phyloP scores from a whole-genome alignment of 2,329 filamentous ascomycete genomes.

The Blastomyces percursus region DNA sequence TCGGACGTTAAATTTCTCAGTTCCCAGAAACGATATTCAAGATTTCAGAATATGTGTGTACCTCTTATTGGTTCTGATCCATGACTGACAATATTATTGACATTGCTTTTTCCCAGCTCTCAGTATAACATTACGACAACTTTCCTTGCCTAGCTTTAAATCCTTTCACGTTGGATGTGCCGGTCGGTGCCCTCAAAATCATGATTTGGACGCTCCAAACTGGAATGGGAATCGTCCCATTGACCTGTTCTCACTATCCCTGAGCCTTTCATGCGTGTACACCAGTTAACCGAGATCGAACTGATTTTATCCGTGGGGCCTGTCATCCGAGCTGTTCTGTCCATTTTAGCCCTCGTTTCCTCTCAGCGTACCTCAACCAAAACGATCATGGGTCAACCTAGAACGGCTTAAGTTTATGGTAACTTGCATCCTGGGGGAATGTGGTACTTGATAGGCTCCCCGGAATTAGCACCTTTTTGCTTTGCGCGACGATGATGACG shows the following conservation, averaged over 20 bases:
- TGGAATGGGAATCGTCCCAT: background rate
- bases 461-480: background rate
- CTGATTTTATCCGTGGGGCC: background rate
- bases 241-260: background rate
- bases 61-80: background rate
- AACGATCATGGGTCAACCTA: background rate
- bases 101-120: background rate
- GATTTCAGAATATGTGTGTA: background rate
- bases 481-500: background rate
- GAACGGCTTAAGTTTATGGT: background rate
- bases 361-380: background rate
- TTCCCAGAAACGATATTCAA: background rate
- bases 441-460: background rate
- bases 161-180: background rate
- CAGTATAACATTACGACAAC: background rate
- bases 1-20: background rate
- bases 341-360: background rate
- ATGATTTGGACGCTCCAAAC: background rate
- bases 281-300: background rate
- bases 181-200: background rate
- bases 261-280: background rate
- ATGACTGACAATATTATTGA: background rate
- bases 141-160: background rate
- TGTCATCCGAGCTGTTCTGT: background rate
- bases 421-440: background rate